Percentiles rank a stretch among this genome's conserved stretches.
Evolutionary conservation across 2,329 filamentous ascomycete genomes (phyloP).

Genomic region (Neofusicoccum ribis): DNA sequence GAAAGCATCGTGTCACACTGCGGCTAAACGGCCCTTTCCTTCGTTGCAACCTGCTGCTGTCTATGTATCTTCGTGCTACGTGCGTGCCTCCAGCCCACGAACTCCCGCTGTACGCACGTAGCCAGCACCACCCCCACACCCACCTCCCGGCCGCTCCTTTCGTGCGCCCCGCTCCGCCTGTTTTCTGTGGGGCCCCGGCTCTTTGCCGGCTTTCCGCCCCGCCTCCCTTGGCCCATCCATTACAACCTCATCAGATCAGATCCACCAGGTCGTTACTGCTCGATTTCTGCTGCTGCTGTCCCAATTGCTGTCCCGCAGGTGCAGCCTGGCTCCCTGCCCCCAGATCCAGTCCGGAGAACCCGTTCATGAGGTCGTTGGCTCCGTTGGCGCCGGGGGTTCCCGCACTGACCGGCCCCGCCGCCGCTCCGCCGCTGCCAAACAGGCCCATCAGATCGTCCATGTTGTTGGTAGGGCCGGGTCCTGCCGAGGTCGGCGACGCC

Average conservation of each 20-base stretch:
- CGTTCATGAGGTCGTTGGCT: slow-evolving; percentile 67
- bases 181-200: slow-evolving; percentile 3
- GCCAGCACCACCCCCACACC: neutral
- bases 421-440: slow-evolving; percentile 55
- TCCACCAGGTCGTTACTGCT: slow-evolving; percentile 20
- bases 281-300: slow-evolving; percentile 3
- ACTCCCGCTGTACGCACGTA: slow-evolving; percentile 2
- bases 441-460: slow-evolving; percentile 81
- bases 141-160: neutral
- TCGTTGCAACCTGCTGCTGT: slow-evolving; percentile 1
- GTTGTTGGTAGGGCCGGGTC: slow-evolving; percentile 55
- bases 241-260: slow-evolving; percentile 16
- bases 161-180: slow-evolving; percentile 15
- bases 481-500: slow-evolving; percentile 58
- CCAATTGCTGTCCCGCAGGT: slow-evolving; percentile 47
- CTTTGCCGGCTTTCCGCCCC: slow-evolving; percentile 1
- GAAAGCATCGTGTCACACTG: neutral
- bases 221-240: slow-evolving; percentile 8
- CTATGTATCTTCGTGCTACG: slow-evolving; percentile 12
- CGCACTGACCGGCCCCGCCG: slow-evolving; percentile 30
- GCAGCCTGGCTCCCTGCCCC: slow-evolving; percentile 64
- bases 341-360: slow-evolving; percentile 80
- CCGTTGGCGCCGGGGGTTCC: slow-evolving; percentile 36
- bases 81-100: neutral
- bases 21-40: neutral